phyloP scores from a whole-genome alignment of 2,329 filamentous ascomycete species.

The Byssochlamys sp. region DNA sequence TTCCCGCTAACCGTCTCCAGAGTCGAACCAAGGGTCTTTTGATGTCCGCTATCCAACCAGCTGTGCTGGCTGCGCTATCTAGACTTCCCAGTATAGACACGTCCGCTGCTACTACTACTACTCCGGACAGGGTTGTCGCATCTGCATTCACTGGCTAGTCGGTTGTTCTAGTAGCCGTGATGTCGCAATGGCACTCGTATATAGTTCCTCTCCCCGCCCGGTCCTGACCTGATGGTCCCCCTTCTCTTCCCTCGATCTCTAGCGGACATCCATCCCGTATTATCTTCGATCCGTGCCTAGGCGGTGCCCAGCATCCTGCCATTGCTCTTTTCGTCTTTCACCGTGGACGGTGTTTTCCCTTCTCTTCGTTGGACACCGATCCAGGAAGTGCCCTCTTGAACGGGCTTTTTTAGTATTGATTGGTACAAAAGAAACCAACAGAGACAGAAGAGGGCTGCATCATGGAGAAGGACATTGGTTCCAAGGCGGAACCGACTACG shows the following conservation, averaged over 20 bases:
- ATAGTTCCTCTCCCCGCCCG: not conserved
- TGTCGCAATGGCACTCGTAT: not conserved
- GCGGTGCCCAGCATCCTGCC: not conserved
- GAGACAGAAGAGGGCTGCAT: not conserved
- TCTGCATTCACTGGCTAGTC: not conserved
- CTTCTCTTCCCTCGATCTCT: not conserved
- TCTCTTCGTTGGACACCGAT: not conserved
- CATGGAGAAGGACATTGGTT: conserved; percentile 27
- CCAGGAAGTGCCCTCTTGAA: not conserved
- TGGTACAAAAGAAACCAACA: not conserved
- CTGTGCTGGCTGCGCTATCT: not conserved
- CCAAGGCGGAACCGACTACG: conserved; percentile 13
- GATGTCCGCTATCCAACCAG: no score
- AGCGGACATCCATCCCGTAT: not conserved
- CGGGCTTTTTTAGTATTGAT: not conserved
- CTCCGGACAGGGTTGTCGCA: not conserved
- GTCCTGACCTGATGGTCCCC: not conserved
- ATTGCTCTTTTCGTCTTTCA: not conserved
- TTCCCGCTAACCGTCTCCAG: not conserved
- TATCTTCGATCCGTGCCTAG: not conserved
- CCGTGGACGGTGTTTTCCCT: not conserved
- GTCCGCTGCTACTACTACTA: not conserved
- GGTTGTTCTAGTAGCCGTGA: not conserved
- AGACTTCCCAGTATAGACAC: not conserved
- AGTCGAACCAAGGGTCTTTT: not conserved